Conservation (phyloP, 2,329 filamentous ascomycete genomes). For the Pyrenochaeta sp. region DNA sequence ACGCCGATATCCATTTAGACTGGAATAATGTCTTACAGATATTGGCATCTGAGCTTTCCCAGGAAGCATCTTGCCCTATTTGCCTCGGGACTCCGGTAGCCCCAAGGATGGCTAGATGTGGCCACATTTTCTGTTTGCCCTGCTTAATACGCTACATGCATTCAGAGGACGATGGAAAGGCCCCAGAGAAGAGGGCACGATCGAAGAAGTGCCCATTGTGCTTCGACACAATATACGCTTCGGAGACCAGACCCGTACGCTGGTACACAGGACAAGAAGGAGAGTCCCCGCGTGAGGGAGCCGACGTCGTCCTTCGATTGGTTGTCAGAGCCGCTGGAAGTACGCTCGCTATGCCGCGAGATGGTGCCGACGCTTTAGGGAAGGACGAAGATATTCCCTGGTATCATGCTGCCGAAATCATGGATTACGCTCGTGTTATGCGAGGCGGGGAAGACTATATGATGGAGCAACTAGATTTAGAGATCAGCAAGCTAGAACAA, state of each 20-base stretch:
- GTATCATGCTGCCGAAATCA: constrained; percentile 92
- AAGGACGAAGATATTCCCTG: constrained; percentile 84
- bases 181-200: constrained; percentile 72
- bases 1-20: constrained; percentile 88
- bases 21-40: constrained; percentile 93
- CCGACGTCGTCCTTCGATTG: constrained; percentile 87
- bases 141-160: constrained; percentile 97
- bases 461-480: constrained; percentile 77
- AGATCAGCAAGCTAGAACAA: constrained; percentile 75
- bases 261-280: constrained; percentile 92
- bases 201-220: constrained; percentile 98
- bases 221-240: constrained; percentile 91
- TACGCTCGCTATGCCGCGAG: constrained; percentile 86
- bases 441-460: constrained; percentile 93
- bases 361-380: constrained; percentile 75
- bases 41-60: constrained; percentile 87
- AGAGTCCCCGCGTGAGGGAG: constrained; percentile 79
- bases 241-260: constrained; percentile 85
- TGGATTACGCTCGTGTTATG: constrained; percentile 96
- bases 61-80: constrained; percentile 89
- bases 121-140: constrained; percentile 94
- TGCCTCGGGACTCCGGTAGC: constrained; percentile 93
- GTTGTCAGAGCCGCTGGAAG: constrained; percentile 82
- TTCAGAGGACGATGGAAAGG: constrained; percentile 71
- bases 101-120: constrained; percentile 95